These are phyloP conservation scores for Cocos nucifera DNA, from an alignment of 176 grass and related monocot species.

Conservation along the genomic window DNA sequence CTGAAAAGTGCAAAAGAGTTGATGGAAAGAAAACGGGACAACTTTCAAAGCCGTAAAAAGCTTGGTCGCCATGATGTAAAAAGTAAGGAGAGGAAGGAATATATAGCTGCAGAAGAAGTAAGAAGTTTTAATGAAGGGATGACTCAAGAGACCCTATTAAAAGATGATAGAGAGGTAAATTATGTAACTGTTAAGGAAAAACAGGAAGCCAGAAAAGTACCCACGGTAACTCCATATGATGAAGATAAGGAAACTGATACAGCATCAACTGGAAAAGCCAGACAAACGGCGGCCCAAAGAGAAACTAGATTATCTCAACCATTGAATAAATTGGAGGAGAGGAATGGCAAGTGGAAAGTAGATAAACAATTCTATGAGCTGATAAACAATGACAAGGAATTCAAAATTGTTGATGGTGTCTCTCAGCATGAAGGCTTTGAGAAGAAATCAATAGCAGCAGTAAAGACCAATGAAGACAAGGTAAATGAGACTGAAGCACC, in stretches of 20 bases:
- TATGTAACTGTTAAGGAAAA: neutral
- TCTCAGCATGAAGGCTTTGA: neutral
- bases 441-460: neutral
- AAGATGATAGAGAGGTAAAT: too few relatives aligned
- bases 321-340: neutral
- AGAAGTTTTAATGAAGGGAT: neutral
- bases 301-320: neutral
- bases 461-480: neutral
- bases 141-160: neutral
- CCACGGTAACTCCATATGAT: neutral
- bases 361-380: neutral
- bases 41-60: neutral
- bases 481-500: neutral
- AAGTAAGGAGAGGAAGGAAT: neutral
- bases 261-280: neutral
- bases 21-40: constrained; percentile 12
- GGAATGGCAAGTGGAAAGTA: neutral
- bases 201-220: neutral
- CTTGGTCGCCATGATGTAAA: neutral
- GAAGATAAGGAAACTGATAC: neutral
- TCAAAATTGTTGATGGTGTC: neutral
- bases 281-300: neutral
- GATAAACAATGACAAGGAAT: neutral
- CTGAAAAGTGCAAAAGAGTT: constrained; percentile 93
- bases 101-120: neutral